Conservation (phyloP, 345 rosid species). For the Eucalyptus curtisii region DNA sequence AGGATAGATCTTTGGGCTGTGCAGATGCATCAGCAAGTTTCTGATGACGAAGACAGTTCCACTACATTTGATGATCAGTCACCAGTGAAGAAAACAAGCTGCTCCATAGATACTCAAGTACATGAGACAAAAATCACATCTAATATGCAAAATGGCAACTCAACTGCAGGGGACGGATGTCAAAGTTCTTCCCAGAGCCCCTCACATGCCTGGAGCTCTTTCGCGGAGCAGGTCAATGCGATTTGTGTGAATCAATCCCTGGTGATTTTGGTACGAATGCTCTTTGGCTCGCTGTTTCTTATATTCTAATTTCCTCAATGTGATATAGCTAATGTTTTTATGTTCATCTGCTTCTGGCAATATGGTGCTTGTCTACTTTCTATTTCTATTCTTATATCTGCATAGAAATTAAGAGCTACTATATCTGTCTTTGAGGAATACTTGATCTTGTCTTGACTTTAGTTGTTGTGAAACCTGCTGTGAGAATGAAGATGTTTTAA, state of each 20-base stretch:
- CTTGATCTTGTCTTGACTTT: neutral
- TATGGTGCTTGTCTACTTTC: neutral
- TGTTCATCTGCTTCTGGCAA: neutral
- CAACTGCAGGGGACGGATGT: conserved; percentile 9
- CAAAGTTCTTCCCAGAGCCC: conserved; percentile 12
- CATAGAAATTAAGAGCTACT: neutral
- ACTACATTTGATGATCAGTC: conserved; percentile 1
- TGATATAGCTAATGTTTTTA: neutral
- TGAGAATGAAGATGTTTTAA: neutral
- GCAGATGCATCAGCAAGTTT: conserved; percentile 20
- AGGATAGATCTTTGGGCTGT: conserved; percentile 95
- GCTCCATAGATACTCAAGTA: neutral
- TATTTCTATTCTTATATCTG: neutral
- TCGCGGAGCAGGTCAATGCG: conserved; percentile 82
- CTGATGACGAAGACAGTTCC: conserved; percentile 10
- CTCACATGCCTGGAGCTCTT: conserved; percentile 78
- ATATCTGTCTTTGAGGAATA: neutral
- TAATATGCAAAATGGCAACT: neutral
- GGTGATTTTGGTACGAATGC: conserved; percentile 66
- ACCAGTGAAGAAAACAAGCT: neutral
- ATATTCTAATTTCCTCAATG: neutral
- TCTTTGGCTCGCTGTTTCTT: neutral
- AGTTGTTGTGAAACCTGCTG: neutral
- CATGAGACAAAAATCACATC: neutral
- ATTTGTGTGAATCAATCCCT: conserved; percentile 61